These are phyloP conservation scores for Agrocybe praecox DNA, from an alignment of 768 basidiomycete genomes.

Conservation along the genomic window DNA sequence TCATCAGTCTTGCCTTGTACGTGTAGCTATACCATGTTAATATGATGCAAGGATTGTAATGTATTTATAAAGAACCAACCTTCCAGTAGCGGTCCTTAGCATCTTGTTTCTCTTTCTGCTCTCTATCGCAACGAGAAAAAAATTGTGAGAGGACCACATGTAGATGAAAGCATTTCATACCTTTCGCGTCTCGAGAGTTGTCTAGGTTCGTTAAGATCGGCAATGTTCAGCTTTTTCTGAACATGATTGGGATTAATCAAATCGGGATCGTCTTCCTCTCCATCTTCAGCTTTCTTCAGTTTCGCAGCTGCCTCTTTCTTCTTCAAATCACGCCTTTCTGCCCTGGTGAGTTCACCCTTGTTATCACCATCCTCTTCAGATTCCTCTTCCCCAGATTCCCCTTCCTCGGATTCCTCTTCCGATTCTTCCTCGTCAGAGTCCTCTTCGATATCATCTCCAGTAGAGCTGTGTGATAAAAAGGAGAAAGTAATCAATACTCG, in stretches of 20 bases:
- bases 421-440: slow-evolving; percentile 37
- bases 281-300: slow-evolving; percentile 43
- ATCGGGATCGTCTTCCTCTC: slow-evolving; percentile 65
- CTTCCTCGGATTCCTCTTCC: slow-evolving; percentile 47
- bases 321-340: slow-evolving; percentile 80
- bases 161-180: slow-evolving; percentile 31
- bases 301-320: slow-evolving; percentile 70
- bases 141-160: neutral
- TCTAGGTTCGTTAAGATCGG: slow-evolving; percentile 67
- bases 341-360: slow-evolving; percentile 59
- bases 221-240: slow-evolving; percentile 72
- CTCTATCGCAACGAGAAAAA: slow-evolving; percentile 44
- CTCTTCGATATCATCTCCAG: slow-evolving; percentile 11
- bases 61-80: slow-evolving; percentile 38
- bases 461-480: slow-evolving; percentile 1
- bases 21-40: slow-evolving; percentile 53
- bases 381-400: slow-evolving; percentile 43
- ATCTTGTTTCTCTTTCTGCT: slow-evolving; percentile 90
- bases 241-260: slow-evolving; percentile 82
- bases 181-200: slow-evolving; percentile 69
- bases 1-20: slow-evolving; percentile 85
- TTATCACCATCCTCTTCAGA: too few relatives aligned
- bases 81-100: slow-evolving; percentile 89
- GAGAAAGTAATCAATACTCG: slow-evolving; percentile 1
- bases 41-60: neutral